Conservation (phyloP, 2,329 filamentous ascomycete genomes). For the Sporothrix euskadiensis region DNA sequence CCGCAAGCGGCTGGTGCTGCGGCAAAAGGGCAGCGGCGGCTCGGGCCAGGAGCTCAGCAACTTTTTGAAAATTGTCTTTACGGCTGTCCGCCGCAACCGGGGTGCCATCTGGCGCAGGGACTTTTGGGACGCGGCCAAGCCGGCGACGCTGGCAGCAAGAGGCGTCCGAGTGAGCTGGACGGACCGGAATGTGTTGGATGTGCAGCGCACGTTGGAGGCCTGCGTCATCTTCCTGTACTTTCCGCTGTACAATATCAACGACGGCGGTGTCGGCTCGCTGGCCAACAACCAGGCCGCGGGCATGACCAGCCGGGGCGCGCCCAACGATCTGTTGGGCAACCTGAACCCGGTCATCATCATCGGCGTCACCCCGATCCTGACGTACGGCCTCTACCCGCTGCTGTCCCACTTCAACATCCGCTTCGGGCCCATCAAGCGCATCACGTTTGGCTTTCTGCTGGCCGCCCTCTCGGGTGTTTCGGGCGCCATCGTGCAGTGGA, state of each 20-base stretch:
- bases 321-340: constrained; percentile 62
- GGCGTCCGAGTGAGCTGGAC: constrained; percentile 30
- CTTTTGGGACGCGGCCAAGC: constrained; percentile 64
- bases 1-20: constrained; percentile 53
- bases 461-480: constrained; percentile 46
- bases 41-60: constrained; percentile 64
- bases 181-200: neutral
- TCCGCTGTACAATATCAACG: constrained; percentile 45
- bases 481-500: constrained; percentile 57
- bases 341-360: constrained; percentile 62
- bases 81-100: constrained; percentile 54
- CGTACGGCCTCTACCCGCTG: constrained; percentile 56
- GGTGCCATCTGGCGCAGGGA: constrained; percentile 60
- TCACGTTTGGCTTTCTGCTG: constrained; percentile 58
- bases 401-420: constrained; percentile 53
- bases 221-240: constrained; percentile 46
- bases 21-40: constrained; percentile 54
- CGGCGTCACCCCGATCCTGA: constrained; percentile 55
- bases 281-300: constrained; percentile 44
- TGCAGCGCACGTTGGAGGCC: constrained; percentile 47
- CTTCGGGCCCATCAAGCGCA: constrained; percentile 59
- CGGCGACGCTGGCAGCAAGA: constrained; percentile 64
- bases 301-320: constrained; percentile 51
- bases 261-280: constrained; percentile 44
- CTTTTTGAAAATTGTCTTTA: constrained; percentile 55